phyloP scores from a whole-genome alignment of 2,329 filamentous ascomycete genomes.

The Macroventuria anomochaeta region DNA sequence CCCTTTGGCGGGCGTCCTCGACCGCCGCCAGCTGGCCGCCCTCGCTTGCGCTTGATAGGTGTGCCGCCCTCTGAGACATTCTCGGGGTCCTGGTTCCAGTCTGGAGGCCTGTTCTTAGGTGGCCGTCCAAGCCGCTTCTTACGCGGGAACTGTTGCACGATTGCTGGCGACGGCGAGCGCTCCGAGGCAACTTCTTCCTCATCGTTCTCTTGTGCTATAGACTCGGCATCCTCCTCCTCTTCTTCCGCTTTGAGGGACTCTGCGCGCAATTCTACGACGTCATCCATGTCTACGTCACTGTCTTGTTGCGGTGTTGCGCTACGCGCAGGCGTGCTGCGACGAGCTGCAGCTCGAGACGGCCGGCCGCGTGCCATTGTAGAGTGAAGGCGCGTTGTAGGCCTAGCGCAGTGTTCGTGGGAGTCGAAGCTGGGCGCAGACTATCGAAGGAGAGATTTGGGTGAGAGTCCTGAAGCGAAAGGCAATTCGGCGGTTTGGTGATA shows the following conservation, averaged over 20 bases:
- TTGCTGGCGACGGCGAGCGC: conserved; percentile 53
- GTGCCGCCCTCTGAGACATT: conserved; percentile 58
- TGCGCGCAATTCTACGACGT: conserved; percentile 40
- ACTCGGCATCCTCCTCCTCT: conserved; percentile 55
- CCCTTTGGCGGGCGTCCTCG: conserved; percentile 77
- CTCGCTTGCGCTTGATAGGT: conserved; percentile 57
- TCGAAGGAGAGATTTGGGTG: background rate
- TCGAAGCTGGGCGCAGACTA: background rate
- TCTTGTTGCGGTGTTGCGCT: conserved; percentile 47
- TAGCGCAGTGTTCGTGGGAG: background rate
- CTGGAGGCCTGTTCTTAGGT: conserved; percentile 81
- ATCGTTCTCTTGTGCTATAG: conserved; percentile 54
- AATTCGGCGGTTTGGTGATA: conserved; percentile 1
- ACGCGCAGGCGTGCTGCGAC: conserved; percentile 46
- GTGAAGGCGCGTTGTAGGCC: background rate
- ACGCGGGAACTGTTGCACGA: conserved; percentile 67
- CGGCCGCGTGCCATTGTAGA: conserved; percentile 45
- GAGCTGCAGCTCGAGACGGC: conserved; percentile 48
- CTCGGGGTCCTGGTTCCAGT: conserved; percentile 67
- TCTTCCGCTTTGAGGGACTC: conserved; percentile 57
- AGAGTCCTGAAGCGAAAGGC: background rate
- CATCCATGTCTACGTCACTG: conserved; percentile 46
- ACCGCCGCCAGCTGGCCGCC: conserved; percentile 59
- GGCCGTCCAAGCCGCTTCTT: conserved; percentile 81
- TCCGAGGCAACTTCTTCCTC: conserved; percentile 54